These are phyloP conservation scores for Acer campestre DNA, from an alignment of 345 rosid species.

Conservation along the genomic window DNA sequence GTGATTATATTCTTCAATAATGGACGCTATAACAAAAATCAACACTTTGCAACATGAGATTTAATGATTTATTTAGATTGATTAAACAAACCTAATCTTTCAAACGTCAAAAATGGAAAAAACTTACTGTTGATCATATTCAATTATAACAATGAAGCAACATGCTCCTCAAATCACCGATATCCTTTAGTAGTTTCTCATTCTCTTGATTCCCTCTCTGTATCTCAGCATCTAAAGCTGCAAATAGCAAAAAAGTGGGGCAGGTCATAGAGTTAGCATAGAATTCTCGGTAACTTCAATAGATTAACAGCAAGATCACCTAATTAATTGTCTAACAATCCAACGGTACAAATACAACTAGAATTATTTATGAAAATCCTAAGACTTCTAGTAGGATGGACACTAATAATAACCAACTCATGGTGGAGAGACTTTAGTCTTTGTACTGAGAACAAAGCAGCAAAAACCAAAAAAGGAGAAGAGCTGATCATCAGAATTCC, in stretches of 20 bases:
- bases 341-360: not conserved
- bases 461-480: not conserved
- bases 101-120: not conserved
- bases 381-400: not conserved
- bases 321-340: not conserved
- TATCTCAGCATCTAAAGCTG: slow-evolving; percentile 44
- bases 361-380: not conserved
- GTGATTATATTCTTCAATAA: not conserved
- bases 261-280: not conserved
- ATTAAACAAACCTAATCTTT: not conserved
- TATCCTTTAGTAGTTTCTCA: slow-evolving; percentile 37
- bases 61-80: not conserved
- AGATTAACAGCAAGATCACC: not conserved
- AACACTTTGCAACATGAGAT: not conserved
- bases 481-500: not conserved
- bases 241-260: slow-evolving; percentile 13
- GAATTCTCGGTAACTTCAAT: not conserved
- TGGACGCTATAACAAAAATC: not conserved
- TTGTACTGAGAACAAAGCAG: not conserved
- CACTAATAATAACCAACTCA: not conserved
- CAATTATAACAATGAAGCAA: slow-evolving; percentile 16
- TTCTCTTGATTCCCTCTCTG: slow-evolving; percentile 35
- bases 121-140: slow-evolving; percentile 16
- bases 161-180: slow-evolving; percentile 34
- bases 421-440: not conserved